Evolutionary conservation across 768 basidiomycete genomes (phyloP), one percentile per base, ranked within the genome.

Genomic region (Suillus americanus): DNA sequence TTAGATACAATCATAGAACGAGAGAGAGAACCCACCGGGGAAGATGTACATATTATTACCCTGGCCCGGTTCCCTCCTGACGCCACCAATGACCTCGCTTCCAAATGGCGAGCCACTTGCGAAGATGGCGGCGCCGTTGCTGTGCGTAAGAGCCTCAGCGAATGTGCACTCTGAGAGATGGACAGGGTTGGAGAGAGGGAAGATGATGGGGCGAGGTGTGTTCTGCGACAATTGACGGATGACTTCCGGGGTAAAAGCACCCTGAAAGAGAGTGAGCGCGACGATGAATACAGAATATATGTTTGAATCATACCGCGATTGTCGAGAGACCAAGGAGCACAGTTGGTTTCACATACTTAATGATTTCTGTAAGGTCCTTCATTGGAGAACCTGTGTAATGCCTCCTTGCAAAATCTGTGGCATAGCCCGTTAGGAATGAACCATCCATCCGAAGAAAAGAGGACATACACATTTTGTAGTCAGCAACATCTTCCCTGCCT

Each of bases 1-100:
- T 28, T 25, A 40, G 60, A 51, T 53, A 56, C 55, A 50, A 23
- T 14, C 28, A 20, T 30, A 60, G 40, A 16, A 25, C 9, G 38
- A 28, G 18, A 37, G 43, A 35, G 18, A 40, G 33, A 18, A 71
- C 77, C 18, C 48, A 86, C 87, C 85, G 57, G 87, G 88, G 82
- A 89, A 89, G 71, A 91, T 90, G 75, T 91, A 92, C 92, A 95
- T 95, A 77, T 97, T 98, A 75, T 97, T 97, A 33, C 95, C 95
- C 78, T 97, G 96, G 28, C 93, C 92, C 2, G 95, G 88, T 67
- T 89, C 88, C 68, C 89, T 79, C 40, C 68, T 81, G 61, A 78
- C 80, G 37, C 87, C 88, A 41, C 82, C 75, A 77, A 81, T 89
- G 63, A 77, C 70, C 67, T 88, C 81, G 54, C 83, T 80, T 16